A percentile compares a stretch with the other conserved stretches of the same genome.
phyloP scores from a whole-genome alignment of 2,329 filamentous ascomycete genomes.

The Colletotrichum sp. region DNA sequence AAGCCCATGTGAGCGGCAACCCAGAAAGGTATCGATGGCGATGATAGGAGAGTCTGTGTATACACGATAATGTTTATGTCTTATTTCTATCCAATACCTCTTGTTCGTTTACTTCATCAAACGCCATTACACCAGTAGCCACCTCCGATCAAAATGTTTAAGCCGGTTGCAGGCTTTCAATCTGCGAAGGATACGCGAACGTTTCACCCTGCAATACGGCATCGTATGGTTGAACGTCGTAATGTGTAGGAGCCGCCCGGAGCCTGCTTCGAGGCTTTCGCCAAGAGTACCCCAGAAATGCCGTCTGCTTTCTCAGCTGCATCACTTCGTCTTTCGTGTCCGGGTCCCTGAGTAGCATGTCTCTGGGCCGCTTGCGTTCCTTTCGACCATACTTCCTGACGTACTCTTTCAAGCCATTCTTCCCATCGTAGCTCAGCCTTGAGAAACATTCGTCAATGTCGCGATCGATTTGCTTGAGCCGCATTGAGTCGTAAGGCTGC shows the following conservation, averaged over 20 bases:
- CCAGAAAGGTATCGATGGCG: neutral
- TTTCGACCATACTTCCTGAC: conserved; percentile 60
- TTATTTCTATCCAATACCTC: neutral
- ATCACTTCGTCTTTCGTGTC: conserved; percentile 71
- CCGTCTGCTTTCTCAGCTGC: conserved; percentile 79
- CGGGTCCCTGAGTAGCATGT: conserved; percentile 81
- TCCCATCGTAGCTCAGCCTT: conserved; percentile 38
- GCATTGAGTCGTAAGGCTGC: conserved; percentile 52
- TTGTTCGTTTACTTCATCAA: neutral
- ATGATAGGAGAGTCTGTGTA: neutral
- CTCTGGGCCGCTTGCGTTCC: conserved; percentile 81
- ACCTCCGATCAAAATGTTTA: neutral
- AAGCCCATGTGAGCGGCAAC: neutral
- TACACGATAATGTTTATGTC: conserved; percentile 14
- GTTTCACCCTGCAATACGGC: neutral
- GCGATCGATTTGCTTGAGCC: conserved; percentile 53
- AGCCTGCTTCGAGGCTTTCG: conserved; percentile 45
- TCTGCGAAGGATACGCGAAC: neutral
- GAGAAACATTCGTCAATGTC: conserved; percentile 46
- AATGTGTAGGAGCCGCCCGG: neutral
- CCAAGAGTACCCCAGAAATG: conserved; percentile 92
- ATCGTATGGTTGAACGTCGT: neutral
- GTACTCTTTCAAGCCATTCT: conserved; percentile 53
- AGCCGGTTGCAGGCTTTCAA: neutral
- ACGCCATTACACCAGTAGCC: neutral